Conservation (phyloP, 805 yeast species). For the Candida maesae region DNA sequence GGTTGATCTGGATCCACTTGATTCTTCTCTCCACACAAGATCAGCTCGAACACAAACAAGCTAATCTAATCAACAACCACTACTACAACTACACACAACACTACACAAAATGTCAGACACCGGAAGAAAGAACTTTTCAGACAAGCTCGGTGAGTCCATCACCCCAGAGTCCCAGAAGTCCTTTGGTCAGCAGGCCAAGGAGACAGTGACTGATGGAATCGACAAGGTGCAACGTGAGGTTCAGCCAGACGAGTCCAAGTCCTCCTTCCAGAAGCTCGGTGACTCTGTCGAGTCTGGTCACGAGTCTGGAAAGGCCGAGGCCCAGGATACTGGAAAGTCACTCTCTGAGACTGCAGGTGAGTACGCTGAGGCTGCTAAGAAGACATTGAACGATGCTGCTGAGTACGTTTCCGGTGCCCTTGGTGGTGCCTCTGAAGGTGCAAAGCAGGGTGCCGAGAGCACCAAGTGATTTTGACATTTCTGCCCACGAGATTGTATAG, state of each 20-base stretch:
- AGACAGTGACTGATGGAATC: constrained; percentile 57
- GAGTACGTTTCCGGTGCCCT: constrained; percentile 45
- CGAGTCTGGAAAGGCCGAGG: constrained; percentile 40
- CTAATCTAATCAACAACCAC: neutral
- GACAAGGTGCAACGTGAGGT: constrained; percentile 58
- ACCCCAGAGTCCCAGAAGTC: constrained; percentile 73
- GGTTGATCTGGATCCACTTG: too few relatives aligned
- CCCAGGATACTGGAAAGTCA: constrained; percentile 32
- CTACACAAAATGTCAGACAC: constrained; percentile 41
- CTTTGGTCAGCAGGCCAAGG: constrained; percentile 63
- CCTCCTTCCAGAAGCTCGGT: constrained; percentile 61
- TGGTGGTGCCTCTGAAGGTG: constrained; percentile 57
- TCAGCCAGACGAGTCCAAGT: constrained; percentile 67
- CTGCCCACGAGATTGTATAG: too few relatives aligned
- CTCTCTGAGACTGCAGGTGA: constrained; percentile 54
- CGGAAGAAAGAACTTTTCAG: constrained; percentile 74
- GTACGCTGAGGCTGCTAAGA: constrained; percentile 55
- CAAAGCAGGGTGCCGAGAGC: constrained; percentile 25
- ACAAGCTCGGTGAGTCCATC: constrained; percentile 61
- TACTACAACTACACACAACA: neutral
- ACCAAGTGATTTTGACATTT: constrained; percentile 14
- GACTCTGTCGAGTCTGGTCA: constrained; percentile 57
- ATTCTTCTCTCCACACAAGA: too few relatives aligned
- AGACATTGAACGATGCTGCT: constrained; percentile 41
- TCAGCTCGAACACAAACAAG: too few relatives aligned